phyloP scores from a whole-genome alignment of 2,329 filamentous ascomycete genomes.

The Ophiostoma himal-ulmi region DNA sequence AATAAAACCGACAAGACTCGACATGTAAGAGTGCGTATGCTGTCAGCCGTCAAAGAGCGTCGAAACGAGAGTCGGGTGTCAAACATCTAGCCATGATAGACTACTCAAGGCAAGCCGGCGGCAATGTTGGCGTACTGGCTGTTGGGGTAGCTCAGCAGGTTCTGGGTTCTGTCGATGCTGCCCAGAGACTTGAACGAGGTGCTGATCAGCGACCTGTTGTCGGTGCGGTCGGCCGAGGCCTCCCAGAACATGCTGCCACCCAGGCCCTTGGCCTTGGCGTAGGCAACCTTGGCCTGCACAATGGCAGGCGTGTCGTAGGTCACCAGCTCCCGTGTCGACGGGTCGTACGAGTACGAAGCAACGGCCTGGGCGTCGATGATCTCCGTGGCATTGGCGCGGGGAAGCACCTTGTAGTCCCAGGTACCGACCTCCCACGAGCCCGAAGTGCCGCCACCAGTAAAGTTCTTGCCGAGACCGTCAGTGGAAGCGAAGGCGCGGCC shows the following conservation, averaged over 20 bases:
- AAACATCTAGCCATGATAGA: not conserved
- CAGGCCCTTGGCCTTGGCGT: constrained; percentile 56
- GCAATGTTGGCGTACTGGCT: constrained; percentile 53
- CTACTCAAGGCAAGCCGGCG: constrained; percentile 29
- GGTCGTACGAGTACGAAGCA: constrained; percentile 68
- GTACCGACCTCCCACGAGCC: constrained; percentile 69
- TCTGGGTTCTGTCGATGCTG: constrained; percentile 44
- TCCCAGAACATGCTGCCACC: constrained; percentile 88
- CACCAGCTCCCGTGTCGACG: constrained; percentile 54
- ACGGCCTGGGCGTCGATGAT: constrained; percentile 51
- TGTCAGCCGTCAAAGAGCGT: not conserved
- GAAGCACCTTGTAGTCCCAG: constrained; percentile 77
- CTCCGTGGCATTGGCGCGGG: constrained; percentile 53
- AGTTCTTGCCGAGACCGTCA: constrained; percentile 59
- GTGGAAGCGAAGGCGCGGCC: constrained; percentile 63
- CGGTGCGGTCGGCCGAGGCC: constrained; percentile 60
- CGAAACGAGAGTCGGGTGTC: not conserved
- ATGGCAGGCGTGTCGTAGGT: constrained; percentile 63
- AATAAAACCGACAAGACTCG: not conserved
- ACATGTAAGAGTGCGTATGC: not conserved
- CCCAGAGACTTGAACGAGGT: constrained; percentile 40
- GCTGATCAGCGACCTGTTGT: constrained; percentile 54
- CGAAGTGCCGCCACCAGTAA: constrained; percentile 53
- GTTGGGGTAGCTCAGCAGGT: constrained; percentile 47
- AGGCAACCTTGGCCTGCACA: constrained; percentile 57